Base-by-base conservation (phyloP, 1,139 yeast species). In the Meyerozyma elateridarum region DNA sequence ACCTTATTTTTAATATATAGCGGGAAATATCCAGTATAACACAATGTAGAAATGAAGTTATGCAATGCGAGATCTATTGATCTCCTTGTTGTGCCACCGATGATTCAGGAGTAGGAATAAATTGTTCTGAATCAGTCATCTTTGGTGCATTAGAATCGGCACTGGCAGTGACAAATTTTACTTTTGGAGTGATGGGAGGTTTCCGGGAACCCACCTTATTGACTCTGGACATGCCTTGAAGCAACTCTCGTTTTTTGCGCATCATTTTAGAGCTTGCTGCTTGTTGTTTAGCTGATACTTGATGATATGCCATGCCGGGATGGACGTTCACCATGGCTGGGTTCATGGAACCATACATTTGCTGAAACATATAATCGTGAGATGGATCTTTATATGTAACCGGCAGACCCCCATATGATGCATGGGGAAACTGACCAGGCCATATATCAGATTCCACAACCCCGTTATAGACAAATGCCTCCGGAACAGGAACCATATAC, bases 191-290 rank as follows among this genome's bases (percentile, higher is more conserved):
- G 5, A 16, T 2, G 20, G 33, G 31, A 14, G 44, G 41, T 20
- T 45, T 44, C 11, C 39, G 29, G 26, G 37, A 31, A 28, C 37
- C 31, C 18, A 36, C 25, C 20, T 36, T 30, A 28, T 45, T 40
- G 17, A 28, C 31, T 20, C 36, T 28, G n/a, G 29, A 34, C 20
- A 32, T 36, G 15, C 34, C 41, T 22, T 42, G 52, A 28, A 39
- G 36, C 38, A 48, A 33, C 31, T 51, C 57, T 20, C 52, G 41
- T 32, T 54, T 49, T 37, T 54, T 54, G 35, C 49, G 45, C 54
- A 53, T 46, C 56, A 56, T 47, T 24, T 50, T 44, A 7, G 53
- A 46, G 20, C 56, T 52, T 7, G 44, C 44, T 19, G 49, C 52
- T 31, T 51, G 56, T 31, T 53, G 59, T 17, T 59, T 40, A 5